Evolutionary conservation across 2,329 filamentous ascomycete species (phyloP).

Genomic region (Arachnomyces sp.): DNA sequence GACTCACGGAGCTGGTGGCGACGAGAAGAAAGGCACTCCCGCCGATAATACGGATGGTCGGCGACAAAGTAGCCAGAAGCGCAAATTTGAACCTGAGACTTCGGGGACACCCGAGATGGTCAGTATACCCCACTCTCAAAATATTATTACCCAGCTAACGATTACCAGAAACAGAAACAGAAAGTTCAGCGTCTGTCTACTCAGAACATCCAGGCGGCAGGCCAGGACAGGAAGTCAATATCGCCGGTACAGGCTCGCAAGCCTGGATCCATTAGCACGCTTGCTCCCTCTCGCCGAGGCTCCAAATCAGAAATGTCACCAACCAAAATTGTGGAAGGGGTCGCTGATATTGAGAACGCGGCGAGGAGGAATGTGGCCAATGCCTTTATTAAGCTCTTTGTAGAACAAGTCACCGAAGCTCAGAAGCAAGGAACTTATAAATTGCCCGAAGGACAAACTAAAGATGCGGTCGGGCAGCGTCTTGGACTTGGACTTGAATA

Average conservation of each 20-base stretch:
- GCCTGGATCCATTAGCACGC: constrained; percentile 20
- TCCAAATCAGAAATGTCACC: constrained; percentile 25
- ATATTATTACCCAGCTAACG: constrained; percentile 17
- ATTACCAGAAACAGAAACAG: constrained; percentile 29
- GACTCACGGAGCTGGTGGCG: constrained; percentile 20
- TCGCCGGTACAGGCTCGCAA: constrained; percentile 25
- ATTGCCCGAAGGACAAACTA: constrained; percentile 55
- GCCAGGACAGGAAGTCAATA: constrained; percentile 16
- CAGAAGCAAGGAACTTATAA: constrained; percentile 57
- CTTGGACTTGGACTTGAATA: constrained; percentile 76
- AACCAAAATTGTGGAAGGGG: constrained; percentile 24
- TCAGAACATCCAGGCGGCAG: constrained; percentile 14
- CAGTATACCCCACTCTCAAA: constrained; percentile 10
- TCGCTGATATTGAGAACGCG: constrained; percentile 50
- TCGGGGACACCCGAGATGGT: constrained; percentile 22
- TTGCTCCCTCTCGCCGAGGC: constrained; percentile 18
- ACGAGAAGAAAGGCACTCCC: constrained; percentile 21
- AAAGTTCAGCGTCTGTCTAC: constrained; percentile 35
- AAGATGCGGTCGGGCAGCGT: constrained; percentile 57
- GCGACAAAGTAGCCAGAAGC: constrained; percentile 31
- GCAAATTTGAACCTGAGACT: constrained; percentile 34
- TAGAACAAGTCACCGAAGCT: constrained; percentile 56
- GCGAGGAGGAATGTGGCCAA: constrained; percentile 61
- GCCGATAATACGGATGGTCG: constrained; percentile 12
- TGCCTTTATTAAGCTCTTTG: constrained; percentile 61